Conservation (phyloP, 2,329 filamentous ascomycete genomes). For the Claviceps sp. region DNA sequence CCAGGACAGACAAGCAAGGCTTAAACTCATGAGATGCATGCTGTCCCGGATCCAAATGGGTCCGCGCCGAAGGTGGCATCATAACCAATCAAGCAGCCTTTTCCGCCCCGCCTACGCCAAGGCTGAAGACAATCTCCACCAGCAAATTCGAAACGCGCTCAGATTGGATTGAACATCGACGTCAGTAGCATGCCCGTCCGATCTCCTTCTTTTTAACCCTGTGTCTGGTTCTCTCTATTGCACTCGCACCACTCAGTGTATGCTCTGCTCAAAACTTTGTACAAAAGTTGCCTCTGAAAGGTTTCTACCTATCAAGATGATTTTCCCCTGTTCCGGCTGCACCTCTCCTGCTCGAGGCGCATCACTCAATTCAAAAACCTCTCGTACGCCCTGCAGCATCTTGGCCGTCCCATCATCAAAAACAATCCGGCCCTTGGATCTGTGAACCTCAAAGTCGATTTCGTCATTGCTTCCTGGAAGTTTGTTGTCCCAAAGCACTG, state of each 20-base stretch:
- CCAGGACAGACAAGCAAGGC: conserved; percentile 14
- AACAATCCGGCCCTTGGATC: conserved; percentile 68
- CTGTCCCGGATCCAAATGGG: conserved; percentile 26
- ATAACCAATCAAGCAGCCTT: conserved; percentile 15
- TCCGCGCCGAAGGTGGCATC: conserved; percentile 19
- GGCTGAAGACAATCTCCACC: conserved; percentile 8
- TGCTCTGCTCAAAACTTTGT: conserved; percentile 24
- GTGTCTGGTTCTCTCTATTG: not conserved
- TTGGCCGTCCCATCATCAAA: conserved; percentile 52
- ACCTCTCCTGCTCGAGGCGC: conserved; percentile 22
- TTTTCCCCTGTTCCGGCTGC: conserved; percentile 33
- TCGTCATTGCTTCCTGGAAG: conserved; percentile 34
- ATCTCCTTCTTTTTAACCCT: not conserved
- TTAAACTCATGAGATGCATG: conserved; percentile 11
- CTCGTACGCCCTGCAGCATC: conserved; percentile 81
- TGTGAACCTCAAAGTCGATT: conserved; percentile 62
- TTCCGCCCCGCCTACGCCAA: conserved; percentile 6
- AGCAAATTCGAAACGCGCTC: no score
- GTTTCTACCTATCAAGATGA: conserved; percentile 50
- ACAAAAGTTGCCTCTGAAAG: conserved; percentile 39
- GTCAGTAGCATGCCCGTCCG: not conserved
- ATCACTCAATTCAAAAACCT: conserved; percentile 86
- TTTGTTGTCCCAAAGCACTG: conserved; percentile 67
- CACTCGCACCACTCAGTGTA: conserved; percentile 9
- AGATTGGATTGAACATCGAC: not conserved